A percentile compares a stretch with the other conserved stretches of the same genome.
phyloP scores from a whole-genome alignment of 106 monocot species.

The Chionographis japonica region DNA sequence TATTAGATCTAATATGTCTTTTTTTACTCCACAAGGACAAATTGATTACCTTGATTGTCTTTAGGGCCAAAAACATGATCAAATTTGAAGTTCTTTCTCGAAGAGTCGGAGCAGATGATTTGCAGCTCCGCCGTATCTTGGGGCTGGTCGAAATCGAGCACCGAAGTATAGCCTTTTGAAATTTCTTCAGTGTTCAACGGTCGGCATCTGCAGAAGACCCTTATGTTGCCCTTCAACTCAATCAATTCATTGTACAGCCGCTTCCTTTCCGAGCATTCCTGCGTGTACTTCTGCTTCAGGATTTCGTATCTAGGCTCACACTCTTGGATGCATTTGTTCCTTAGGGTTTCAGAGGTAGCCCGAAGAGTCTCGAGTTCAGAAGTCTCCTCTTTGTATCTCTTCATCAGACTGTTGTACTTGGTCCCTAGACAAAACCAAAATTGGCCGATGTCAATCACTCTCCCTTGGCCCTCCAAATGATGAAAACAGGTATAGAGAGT shows the following conservation, averaged over 20 bases:
- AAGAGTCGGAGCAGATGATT: conserved; percentile 50
- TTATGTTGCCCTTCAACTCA: conserved; percentile 88
- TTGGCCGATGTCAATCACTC: not conserved
- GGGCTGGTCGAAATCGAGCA: conserved; percentile 58
- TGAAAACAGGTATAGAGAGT: not conserved
- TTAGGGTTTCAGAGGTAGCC: conserved; percentile 9
- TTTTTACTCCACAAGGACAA: too few species aligned
- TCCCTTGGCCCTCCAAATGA: not conserved
- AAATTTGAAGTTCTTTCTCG: conserved; percentile 77
- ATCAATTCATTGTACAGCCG: conserved; percentile 83
- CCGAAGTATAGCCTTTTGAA: conserved; percentile 48
- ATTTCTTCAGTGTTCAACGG: conserved; percentile 71
- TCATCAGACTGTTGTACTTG: conserved; percentile 44
- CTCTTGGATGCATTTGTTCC: conserved; percentile 48
- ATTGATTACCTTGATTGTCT: conserved; percentile 64
- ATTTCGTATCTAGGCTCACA: conserved; percentile 48
- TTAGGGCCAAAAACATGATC: conserved; percentile 83
- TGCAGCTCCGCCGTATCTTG: conserved; percentile 73
- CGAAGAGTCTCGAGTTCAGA: conserved; percentile 14
- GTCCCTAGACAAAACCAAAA: conserved; percentile 23
- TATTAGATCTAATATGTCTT: too few species aligned
- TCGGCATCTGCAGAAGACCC: conserved; percentile 91
- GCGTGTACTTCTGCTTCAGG: conserved; percentile 53
- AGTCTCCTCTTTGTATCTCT: conserved; percentile 20
- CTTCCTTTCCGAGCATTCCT: conserved; percentile 62